Percentiles rank a stretch among this genome's conserved stretches.
Conservation (phyloP, 2,329 filamentous ascomycete species). For the Sporothrix mexicana region DNA sequence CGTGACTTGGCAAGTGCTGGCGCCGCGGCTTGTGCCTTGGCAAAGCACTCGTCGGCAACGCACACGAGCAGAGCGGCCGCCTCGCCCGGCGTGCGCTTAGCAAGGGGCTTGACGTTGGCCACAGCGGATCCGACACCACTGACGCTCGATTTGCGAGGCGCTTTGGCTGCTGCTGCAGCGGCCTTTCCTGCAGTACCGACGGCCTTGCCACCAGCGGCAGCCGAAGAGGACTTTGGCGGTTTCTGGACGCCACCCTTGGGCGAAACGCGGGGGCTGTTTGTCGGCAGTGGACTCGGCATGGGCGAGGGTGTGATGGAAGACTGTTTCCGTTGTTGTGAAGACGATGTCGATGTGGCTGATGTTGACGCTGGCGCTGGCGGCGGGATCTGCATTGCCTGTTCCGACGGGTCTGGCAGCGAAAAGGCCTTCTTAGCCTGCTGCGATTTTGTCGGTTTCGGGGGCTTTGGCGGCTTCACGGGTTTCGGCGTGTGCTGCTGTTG, state of each 20-base stretch:
- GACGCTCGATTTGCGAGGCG: conserved; percentile 39
- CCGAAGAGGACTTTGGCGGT: conserved; percentile 28
- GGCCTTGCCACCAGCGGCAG: conserved; percentile 4
- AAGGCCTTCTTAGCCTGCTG: conserved; percentile 34
- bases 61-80: conserved; percentile 67
- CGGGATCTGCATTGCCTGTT: conserved; percentile 34
- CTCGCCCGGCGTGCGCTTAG: conserved; percentile 52
- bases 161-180: conserved; percentile 2
- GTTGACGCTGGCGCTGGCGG: conserved; percentile 2
- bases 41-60: conserved; percentile 78
- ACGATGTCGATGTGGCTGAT: neutral
- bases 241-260: conserved; percentile 38
- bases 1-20: conserved; percentile 56
- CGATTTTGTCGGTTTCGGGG: conserved; percentile 31
- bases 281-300: conserved; percentile 32
- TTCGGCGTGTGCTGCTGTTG: conserved; percentile 41
- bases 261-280: conserved; percentile 36
- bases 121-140: conserved; percentile 37
- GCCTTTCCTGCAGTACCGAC: neutral
- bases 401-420: conserved; percentile 32
- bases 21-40: conserved; percentile 65
- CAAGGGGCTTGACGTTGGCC: conserved; percentile 44
- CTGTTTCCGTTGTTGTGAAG: conserved; percentile 6
- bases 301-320: conserved; percentile 35
- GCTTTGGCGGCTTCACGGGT: conserved; percentile 33